A percentile compares a stretch with the other conserved stretches of the same genome.
Conservation (phyloP, 176 grass and related monocot genomes). For the Canna indica region DNA sequence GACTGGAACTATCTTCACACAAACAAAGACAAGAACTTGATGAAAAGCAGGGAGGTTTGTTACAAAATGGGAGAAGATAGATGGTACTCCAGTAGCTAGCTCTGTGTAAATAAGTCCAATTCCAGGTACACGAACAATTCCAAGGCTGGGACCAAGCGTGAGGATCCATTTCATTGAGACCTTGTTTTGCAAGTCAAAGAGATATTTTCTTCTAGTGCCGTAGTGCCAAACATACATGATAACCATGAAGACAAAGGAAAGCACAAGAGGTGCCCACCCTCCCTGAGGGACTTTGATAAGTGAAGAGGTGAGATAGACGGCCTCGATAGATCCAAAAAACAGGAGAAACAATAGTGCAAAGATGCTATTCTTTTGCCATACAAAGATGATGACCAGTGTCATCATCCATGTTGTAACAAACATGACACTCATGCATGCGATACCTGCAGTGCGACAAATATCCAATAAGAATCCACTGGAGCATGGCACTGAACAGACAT, state of each 20-base stretch:
- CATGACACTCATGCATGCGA: constrained; percentile 87
- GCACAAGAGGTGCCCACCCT: constrained; percentile 72
- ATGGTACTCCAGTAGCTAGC: constrained; percentile 75
- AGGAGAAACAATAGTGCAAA: constrained; percentile 53
- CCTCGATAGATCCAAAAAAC: constrained; percentile 77
- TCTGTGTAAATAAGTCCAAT: constrained; percentile 91
- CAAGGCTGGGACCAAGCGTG: constrained; percentile 73
- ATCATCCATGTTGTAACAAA: constrained; percentile 76
- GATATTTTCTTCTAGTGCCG: constrained; percentile 58
- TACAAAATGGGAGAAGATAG: constrained; percentile 86
- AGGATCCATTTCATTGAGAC: constrained; percentile 86
- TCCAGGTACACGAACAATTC: constrained; percentile 85
- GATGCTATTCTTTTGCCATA: constrained; percentile 64
- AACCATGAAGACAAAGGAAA: constrained; percentile 69
- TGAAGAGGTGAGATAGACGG: constrained; percentile 61
- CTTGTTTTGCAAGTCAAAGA: constrained; percentile 86
- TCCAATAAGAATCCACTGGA: too few species aligned
- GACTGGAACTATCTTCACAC: constrained; percentile 76
- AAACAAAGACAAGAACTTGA: constrained; percentile 80
- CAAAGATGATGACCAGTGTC: constrained; percentile 69
- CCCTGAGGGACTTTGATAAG: constrained; percentile 89
- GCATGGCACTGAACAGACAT: too few species aligned
- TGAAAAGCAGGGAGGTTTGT: constrained; percentile 84
- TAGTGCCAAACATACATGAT: constrained; percentile 96
- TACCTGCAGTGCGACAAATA: constrained; percentile 47